Evolutionary conservation across 1,139 yeast species (phyloP), one percentile per base, ranked within the genome.

Genomic region (Hansenula sp.): DNA sequence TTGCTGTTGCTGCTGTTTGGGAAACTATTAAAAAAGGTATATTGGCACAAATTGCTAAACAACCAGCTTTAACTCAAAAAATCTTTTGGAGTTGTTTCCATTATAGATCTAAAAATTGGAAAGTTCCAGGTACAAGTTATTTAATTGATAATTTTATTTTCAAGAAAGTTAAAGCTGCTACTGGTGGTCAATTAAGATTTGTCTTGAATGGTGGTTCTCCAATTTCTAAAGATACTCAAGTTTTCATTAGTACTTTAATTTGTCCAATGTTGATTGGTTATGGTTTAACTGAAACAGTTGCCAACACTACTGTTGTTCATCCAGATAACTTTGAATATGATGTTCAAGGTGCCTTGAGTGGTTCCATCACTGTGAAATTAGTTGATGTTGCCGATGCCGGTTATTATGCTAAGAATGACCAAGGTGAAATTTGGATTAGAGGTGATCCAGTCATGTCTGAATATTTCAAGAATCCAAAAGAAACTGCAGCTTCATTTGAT

Each of bases 1-100:
- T 89, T 50, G 98, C 96, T 62, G 98, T 94, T 42, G 97, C 98
- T 14, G 96, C 98, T 3, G 97, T 92, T 41, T 94, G 97, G 96
- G 99, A 92, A 70, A 76, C 84, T 25, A 88, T 92, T 46, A 83
- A 95, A 66, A 92, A 92, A 70, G 99, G 98, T 43, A 85, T 92
- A 44, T 53, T 87, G 48, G 76, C 78, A 41, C 90, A 90, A 67
- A 75, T 94, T 46, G 70, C 72, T 50, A 77, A 78, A 54, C 75
- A 75, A 56, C 86, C 96, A 13, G 55, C 78, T 14, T 52, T 83
- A 29, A 73, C 78, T 31, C 96, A 89, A 66, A 85, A 77, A 62
- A 56, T 92, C 34, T 94, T 92, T 64, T 94, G 98, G 98, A 72
- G 79, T 31, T 95, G 96, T 13, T 89, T 71, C 65, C 73, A 75